phyloP scores from a whole-genome alignment of 257 asterid genomes.

The Fraxinus quadrangulata region DNA sequence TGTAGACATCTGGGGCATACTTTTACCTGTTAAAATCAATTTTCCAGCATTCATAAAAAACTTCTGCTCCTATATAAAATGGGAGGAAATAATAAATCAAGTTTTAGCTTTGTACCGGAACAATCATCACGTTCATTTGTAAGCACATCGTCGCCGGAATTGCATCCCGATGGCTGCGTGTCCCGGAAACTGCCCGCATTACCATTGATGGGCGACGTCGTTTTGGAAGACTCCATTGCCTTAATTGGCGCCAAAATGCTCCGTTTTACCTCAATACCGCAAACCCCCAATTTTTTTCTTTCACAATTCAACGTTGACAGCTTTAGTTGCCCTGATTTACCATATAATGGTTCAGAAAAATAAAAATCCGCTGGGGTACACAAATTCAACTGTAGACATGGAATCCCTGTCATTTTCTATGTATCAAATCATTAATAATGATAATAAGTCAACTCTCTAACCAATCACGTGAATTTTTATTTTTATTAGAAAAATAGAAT shows the following conservation, averaged over 20 bases:
- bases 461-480: not conserved
- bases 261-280: not conserved
- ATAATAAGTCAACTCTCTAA: not conserved
- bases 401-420: not conserved
- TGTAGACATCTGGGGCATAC: not conserved
- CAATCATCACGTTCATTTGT: not conserved
- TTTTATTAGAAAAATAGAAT: not conserved
- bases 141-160: not conserved
- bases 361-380: not conserved
- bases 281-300: not conserved
- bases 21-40: not conserved
- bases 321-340: not conserved
- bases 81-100: not conserved
- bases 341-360: not conserved
- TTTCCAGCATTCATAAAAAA: not conserved
- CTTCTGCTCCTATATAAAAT: not conserved
- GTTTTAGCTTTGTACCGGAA: not conserved
- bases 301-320: not conserved
- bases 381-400: not conserved
- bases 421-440: not conserved
- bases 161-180: not conserved
- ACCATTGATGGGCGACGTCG: not conserved
- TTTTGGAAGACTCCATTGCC: conserved; percentile 2
- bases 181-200: not conserved
- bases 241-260: conserved; percentile 4